Base-by-base conservation (phyloP, 495 filamentous ascomycete genomes). In the Neurospora sp. region DNA sequence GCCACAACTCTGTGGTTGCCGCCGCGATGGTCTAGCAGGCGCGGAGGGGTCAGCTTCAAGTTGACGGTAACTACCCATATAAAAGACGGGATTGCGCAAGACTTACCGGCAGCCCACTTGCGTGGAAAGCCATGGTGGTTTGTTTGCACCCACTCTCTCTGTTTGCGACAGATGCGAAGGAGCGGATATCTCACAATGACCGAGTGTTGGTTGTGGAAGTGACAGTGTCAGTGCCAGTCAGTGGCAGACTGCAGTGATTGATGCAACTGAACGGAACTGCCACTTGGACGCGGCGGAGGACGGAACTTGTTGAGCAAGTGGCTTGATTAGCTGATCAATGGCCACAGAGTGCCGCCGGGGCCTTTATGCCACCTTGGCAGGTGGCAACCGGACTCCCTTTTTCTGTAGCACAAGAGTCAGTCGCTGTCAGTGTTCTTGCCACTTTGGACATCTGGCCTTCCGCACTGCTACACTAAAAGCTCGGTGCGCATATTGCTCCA, bases 1-100 rank as follows among this genome's bases (percentile, higher is more conserved):
- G 87, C 86, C 85, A 89, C 74, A 88, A 73, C 54, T 89, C 86
- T 69, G 84, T 80, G 3, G 86, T 85, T 73, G 84, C 84, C 46
- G 85, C 84, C 70, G 84, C 84, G 71, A 89, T 81, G 70, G 79
- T 82, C 84, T 87, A 39, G 27, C 27, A 69, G 48, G 18, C 54
- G 73, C 54, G 46, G 69, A 66, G 9, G 41, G 38, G 70, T 54
- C 39, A 71, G 73, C 41, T 35, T 37, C 23, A 10, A 70, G 37
- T 20, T 27, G 16, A 44, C 42, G 41, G 35, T 38, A 46, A 10
- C 18, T 70, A 46, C 12, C 54, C n/a, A n/a, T n/a, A n/a, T 16
- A 42, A 59, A 59, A 38, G 18, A 38, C 35, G 39, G 39, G 38
- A 27, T 54, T 23, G 18, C 5, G 23, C 39, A 44, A 41, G 4